Conservation (phyloP, 2,329 filamentous ascomycete genomes). For the Fusarium sp. region DNA sequence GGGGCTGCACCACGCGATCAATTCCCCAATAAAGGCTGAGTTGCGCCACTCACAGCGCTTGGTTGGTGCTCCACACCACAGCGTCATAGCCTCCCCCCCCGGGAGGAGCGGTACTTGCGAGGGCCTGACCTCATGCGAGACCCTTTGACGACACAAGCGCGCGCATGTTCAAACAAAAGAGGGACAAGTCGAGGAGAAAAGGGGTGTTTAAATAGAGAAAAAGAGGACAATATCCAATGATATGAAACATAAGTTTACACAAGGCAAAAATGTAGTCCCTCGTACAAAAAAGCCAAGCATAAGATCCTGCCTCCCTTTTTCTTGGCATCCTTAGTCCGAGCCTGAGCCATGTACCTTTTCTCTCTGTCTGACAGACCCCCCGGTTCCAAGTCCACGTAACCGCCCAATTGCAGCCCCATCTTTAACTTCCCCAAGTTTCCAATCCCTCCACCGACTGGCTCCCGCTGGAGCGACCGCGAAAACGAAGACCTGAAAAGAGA, state of each 20-base stretch:
- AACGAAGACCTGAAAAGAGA: neutral
- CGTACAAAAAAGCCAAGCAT: neutral
- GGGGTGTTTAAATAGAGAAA: neutral
- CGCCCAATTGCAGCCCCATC: constrained; percentile 36
- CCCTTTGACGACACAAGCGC: constrained; percentile 15
- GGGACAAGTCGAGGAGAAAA: neutral
- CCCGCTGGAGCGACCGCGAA: neutral
- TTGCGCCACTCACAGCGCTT: constrained; percentile 16
- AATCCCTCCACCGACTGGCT: constrained; percentile 12
- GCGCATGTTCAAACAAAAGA: constrained; percentile 34
- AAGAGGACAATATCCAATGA: neutral
- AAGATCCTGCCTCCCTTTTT: neutral
- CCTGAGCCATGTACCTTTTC: neutral
- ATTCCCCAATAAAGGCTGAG: constrained; percentile 38
- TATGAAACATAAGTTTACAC: neutral
- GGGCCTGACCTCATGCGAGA: neutral
- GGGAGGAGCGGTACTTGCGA: constrained; percentile 12
- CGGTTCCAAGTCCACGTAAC: constrained; percentile 34
- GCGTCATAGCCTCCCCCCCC: constrained; percentile 30
- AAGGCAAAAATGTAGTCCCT: neutral
- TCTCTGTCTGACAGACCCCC: constrained; percentile 9
- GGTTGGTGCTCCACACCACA: neutral
- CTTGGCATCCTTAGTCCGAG: constrained; percentile 1
- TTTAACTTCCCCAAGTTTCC: constrained; percentile 28
- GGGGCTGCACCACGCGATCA: constrained; percentile 42